Conservation (phyloP, 208 protist genomes). For the Naegleria gruberi region DNA sequence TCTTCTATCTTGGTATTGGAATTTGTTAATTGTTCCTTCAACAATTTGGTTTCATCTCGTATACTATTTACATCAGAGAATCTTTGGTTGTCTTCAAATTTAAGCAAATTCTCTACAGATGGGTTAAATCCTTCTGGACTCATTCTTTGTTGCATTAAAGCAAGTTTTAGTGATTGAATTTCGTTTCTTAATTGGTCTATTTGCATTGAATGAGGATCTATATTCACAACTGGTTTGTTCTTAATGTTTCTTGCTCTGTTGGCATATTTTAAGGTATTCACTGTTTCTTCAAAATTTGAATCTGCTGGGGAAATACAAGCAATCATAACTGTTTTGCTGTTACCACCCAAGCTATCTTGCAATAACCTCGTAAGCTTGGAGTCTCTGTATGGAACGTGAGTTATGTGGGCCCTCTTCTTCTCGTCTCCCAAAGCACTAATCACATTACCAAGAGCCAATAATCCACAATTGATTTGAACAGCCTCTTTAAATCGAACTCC, state of each 20-base stretch:
- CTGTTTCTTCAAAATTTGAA: background rate
- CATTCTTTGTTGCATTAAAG: background rate
- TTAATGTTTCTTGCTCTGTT: background rate
- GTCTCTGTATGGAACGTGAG: slow-evolving; percentile 82
- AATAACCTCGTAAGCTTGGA: slow-evolving; percentile 85
- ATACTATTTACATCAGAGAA: background rate
- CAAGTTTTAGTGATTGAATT: background rate
- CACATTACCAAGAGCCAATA: slow-evolving; percentile 78
- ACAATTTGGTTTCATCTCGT: background rate
- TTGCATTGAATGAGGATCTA: slow-evolving; percentile 11
- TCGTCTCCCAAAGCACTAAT: slow-evolving; percentile 50
- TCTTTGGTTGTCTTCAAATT: background rate
- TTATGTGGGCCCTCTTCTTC: slow-evolving; percentile 28
- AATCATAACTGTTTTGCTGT: slow-evolving; percentile 79
- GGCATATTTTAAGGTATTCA: background rate
- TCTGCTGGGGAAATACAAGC: slow-evolving; percentile 77
- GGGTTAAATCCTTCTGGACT: background rate
- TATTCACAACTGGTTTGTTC: slow-evolving; percentile 52
- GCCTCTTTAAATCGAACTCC: background rate
- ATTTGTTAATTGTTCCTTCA: background rate
- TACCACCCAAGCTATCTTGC: slow-evolving; percentile 80
- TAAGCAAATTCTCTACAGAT: background rate
- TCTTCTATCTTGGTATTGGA: background rate
- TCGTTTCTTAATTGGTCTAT: background rate
- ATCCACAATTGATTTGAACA: slow-evolving; percentile 63